Base-by-base conservation (phyloP, 768 basidiomycete species). In the Austroboletus eburneus region DNA sequence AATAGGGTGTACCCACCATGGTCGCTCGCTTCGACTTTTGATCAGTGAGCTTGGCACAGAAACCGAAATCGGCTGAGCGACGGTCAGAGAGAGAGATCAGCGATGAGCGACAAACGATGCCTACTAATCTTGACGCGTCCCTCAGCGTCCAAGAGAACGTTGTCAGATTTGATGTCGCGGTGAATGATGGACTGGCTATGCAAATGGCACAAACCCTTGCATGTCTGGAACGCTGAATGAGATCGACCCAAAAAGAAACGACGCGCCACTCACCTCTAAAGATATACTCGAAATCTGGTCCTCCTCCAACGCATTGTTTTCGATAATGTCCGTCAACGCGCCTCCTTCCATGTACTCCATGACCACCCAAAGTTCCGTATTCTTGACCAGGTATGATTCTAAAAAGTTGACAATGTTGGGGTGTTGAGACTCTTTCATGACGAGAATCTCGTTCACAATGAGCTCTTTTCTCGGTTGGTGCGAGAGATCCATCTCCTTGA, bases 301-400 rank as follows among this genome's bases (percentile, higher is more conserved):
- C 70, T 97, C 93, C 63, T 90, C 90, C 51, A 98, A 69, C 34
- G 89, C 81, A 66, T 97, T 98, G 57, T 94, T 92, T 72, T 97
- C 95, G 58, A 99, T 97, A 36, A 99, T 87, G 68, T 98, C 95
- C 21, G 93, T 97, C 59, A 99, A 72, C 16, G 95, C 93, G 33
- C 96, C 94, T 43, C 93, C 93, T 68, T 97, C 93, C 93, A 97
- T 97, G 63, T 90, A 95, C 70, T 97, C 93, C 93, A 95, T 97
- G 48, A 95, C 92, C 36, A 96, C 92, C 93, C 93, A 97, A 20
- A 96, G 79, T 62, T 95, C 92, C 43, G 77, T 85, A 63, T 75
- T 85, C 69, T 87, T 87, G 43, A 96, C 81, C 36, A 97, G 78
- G 67, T 93, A 96, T 20, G 89, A 81, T 6, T 95, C 89, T 34